These are phyloP conservation scores for Backusella macrospora DNA, from an alignment of 192 early-diverging fungal genomes.

Conservation along the genomic window DNA sequence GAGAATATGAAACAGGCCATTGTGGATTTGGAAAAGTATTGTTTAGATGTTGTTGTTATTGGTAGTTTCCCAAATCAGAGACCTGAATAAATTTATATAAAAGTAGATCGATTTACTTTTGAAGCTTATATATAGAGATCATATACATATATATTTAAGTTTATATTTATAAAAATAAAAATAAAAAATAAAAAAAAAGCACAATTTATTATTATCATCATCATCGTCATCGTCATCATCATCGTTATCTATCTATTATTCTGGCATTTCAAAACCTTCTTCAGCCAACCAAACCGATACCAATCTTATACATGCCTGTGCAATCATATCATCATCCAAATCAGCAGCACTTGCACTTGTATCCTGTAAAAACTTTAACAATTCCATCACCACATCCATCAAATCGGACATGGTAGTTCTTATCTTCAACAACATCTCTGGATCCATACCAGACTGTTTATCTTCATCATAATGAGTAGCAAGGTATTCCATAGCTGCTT, in stretches of 20 bases:
- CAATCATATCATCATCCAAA: constrained; percentile 21
- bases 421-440: constrained; percentile 41
- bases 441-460: constrained; percentile 30
- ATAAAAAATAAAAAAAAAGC: no score
- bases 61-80: constrained; percentile 81
- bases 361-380: constrained; percentile 33
- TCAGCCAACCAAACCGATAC: constrained; percentile 39
- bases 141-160: neutral
- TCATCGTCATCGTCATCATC: no score
- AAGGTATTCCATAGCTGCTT: constrained; percentile 44
- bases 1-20: constrained; percentile 67
- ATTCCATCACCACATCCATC: constrained; percentile 41
- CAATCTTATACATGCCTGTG: constrained; percentile 34
- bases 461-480: constrained; percentile 32
- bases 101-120: no score
- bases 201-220: no score
- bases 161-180: neutral
- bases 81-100: constrained; percentile 24
- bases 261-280: constrained; percentile 33
- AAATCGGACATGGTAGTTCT: constrained; percentile 39
- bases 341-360: constrained; percentile 19
- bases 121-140: no score
- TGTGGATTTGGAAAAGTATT: constrained; percentile 67
- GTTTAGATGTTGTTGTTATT: constrained; percentile 75
- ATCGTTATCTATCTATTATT: neutral